Percentiles rank a stretch among this genome's conserved stretches.
Evolutionary conservation across 306 rosid species (phyloP).

Genomic region (Vigna radiata): DNA sequence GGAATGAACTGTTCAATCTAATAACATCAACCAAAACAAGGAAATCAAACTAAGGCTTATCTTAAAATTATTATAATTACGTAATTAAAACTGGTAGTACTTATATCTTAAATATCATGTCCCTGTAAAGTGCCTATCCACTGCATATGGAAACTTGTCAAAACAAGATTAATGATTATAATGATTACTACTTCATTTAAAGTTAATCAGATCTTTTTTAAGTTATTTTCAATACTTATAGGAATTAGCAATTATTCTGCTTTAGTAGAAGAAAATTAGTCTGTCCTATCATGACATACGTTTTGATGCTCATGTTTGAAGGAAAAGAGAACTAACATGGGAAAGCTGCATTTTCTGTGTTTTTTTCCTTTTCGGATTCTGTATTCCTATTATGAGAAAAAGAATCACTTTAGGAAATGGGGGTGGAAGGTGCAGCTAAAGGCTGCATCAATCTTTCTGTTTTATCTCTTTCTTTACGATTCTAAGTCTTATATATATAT

Average conservation of each 20-base stretch:
- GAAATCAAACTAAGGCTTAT: no score
- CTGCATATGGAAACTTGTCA: no score
- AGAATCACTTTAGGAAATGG: slow-evolving; percentile 29
- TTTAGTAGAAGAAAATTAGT: slow-evolving; percentile 24
- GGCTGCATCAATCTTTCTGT: neutral
- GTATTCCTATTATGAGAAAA: slow-evolving; percentile 16
- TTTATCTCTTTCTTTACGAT: neutral
- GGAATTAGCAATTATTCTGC: neutral
- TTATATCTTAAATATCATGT: no score
- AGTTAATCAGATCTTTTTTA: no score
- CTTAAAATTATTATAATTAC: no score
- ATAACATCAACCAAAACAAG: neutral
- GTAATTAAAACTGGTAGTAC: no score
- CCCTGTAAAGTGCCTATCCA: no score
- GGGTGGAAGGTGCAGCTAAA: slow-evolving; percentile 19
- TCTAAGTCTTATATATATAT: no score
- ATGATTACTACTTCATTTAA: no score
- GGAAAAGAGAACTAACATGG: slow-evolving; percentile 20
- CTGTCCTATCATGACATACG: slow-evolving; percentile 17
- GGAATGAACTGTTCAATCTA: neutral
- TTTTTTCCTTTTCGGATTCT: slow-evolving; percentile 5
- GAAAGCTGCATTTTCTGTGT: slow-evolving; percentile 23
- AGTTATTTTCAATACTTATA: neutral
- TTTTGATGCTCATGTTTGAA: slow-evolving; percentile 15
- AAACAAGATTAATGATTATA: no score